These are phyloP conservation scores for Kuraishia ogatae DNA, from an alignment of 805 yeast genomes.

Conservation along the genomic window DNA sequence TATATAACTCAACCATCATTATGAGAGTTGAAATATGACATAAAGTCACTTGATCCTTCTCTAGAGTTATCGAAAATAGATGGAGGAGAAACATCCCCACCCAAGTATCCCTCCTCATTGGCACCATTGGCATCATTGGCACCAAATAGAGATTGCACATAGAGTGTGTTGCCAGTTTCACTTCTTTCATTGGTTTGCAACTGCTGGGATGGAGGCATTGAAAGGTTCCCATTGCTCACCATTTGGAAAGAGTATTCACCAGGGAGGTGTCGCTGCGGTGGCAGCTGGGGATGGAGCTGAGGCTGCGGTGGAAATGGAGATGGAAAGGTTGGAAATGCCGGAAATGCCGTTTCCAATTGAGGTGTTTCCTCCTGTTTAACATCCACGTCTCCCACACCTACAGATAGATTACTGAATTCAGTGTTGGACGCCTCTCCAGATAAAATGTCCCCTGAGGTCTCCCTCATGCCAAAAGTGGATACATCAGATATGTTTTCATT, in stretches of 20 bases:
- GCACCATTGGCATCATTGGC: background rate
- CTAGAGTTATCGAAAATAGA: background rate
- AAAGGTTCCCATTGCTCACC: background rate
- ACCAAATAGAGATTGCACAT: background rate
- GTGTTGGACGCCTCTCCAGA: background rate
- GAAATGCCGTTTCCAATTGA: too few species aligned
- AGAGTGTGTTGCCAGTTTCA: background rate
- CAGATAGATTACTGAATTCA: background rate
- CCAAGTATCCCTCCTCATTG: background rate
- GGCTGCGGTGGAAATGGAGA: background rate
- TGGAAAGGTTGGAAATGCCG: background rate
- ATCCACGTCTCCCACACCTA: background rate
- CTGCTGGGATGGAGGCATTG: background rate
- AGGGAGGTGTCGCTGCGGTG: background rate
- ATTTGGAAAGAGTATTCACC: background rate
- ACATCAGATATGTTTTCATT: background rate
- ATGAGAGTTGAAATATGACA: background rate
- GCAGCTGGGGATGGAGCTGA: background rate
- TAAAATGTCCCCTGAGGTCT: too few species aligned
- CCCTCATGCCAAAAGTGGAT: too few species aligned
- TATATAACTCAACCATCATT: background rate
- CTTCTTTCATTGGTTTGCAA: background rate
- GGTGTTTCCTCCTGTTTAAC: background rate
- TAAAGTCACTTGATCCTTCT: background rate
- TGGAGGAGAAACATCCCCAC: background rate